A percentile compares a stretch with the other conserved stretches of the same genome.
Conservation (phyloP, 768 basidiomycete species). For the Lanmaoa pseudosensibilis region DNA sequence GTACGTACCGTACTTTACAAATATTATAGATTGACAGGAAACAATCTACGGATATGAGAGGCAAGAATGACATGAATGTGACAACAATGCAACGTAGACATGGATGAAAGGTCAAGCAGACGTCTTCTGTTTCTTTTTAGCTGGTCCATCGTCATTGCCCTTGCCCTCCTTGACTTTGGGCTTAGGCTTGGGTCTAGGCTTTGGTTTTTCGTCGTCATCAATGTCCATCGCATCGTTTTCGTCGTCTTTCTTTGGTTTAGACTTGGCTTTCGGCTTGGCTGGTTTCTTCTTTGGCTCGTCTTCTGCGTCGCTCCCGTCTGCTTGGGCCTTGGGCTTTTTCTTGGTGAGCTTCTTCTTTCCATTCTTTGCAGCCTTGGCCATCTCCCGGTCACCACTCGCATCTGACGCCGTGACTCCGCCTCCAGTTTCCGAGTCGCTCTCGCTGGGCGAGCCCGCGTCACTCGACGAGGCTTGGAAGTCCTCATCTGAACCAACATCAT, state of each 20-base stretch:
- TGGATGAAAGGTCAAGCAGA: conserved; percentile 28
- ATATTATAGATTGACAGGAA: conserved; percentile 14
- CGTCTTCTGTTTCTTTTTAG: conserved; percentile 76
- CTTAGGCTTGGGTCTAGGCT: conserved; percentile 44
- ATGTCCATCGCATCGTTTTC: conserved; percentile 52
- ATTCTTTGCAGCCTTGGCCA: conserved; percentile 42
- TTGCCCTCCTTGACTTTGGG: conserved; percentile 36
- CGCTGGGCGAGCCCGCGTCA: conserved; percentile 86
- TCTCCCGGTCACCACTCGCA: conserved; percentile 74
- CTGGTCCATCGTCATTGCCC: conserved; percentile 50
- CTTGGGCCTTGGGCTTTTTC: conserved; percentile 46
- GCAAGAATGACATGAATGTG: not conserved
- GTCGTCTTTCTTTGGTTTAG: conserved; percentile 41
- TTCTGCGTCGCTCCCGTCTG: conserved; percentile 43
- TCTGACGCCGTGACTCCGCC: conserved; percentile 82
- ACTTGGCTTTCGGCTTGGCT: conserved; percentile 43
- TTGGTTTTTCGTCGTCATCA: conserved; percentile 42
- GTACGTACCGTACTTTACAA: conserved; percentile 26
- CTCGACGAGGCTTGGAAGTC: conserved; percentile 88
- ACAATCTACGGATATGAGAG: not conserved
- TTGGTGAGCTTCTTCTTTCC: conserved; percentile 39
- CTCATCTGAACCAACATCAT: conserved; percentile 53
- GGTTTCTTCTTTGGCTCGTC: conserved; percentile 52
- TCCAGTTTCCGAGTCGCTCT: conserved; percentile 57
- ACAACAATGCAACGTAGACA: not conserved